Conservation (phyloP, 768 basidiomycete species). For the Mycena sanguinolenta region DNA sequence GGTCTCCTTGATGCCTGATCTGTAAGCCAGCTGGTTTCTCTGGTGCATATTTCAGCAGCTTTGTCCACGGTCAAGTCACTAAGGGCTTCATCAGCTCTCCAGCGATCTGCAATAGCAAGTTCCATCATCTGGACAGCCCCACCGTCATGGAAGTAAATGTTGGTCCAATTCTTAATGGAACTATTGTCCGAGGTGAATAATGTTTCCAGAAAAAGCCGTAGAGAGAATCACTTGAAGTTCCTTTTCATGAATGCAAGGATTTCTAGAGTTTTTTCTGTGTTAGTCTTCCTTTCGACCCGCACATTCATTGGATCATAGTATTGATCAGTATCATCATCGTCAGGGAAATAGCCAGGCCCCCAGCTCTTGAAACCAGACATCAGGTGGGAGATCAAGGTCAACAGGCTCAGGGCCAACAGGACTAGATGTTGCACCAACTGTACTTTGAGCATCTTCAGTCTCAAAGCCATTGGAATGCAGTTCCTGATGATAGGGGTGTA, state of each 20-base stretch:
- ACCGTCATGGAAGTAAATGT: background rate
- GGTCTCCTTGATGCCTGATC: background rate
- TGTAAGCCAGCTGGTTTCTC: background rate
- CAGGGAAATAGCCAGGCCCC: background rate
- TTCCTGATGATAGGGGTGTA: background rate
- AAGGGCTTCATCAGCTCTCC: background rate
- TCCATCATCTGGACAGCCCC: background rate
- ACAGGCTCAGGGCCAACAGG: background rate
- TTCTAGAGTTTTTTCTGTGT: constrained; percentile 4
- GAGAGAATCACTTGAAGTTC: background rate
- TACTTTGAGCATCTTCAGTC: constrained; percentile 7
- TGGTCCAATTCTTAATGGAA: constrained; percentile 1
- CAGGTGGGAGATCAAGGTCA: constrained; percentile 4
- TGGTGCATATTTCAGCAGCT: background rate
- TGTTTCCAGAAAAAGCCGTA: background rate
- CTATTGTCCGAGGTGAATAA: constrained; percentile 7
- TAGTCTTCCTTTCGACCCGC: background rate
- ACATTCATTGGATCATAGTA: background rate
- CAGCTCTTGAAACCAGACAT: background rate
- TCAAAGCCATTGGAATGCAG: background rate
- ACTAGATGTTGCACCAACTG: constrained; percentile 14
- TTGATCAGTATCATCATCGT: constrained; percentile 2
- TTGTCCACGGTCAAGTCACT: background rate
- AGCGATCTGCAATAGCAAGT: background rate
- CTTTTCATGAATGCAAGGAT: constrained; percentile 8